Percentiles rank a stretch among this genome's conserved stretches.
phyloP scores from a whole-genome alignment of 2,329 filamentous ascomycete genomes.

The Nothophoma quercina region DNA sequence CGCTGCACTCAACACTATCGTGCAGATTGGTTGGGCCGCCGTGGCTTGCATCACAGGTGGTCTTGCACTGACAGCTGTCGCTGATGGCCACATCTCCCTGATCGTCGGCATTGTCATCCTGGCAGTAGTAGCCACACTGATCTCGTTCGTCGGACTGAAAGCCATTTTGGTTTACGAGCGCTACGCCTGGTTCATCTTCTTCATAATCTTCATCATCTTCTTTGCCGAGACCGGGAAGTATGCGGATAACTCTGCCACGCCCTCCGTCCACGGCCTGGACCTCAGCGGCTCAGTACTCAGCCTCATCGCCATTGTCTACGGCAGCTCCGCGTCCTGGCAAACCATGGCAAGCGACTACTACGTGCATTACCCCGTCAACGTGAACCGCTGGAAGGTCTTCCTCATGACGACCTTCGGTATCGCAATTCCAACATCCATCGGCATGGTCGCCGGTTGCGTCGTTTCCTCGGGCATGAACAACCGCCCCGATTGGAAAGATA shows the following conservation, averaged over 20 bases:
- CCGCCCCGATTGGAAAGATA: slow-evolving; percentile 48
- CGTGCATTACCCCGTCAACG: slow-evolving; percentile 52
- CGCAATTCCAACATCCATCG: slow-evolving; percentile 52
- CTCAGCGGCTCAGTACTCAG: slow-evolving; percentile 42
- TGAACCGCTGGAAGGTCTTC: slow-evolving; percentile 51
- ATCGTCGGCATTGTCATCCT: slow-evolving; percentile 56
- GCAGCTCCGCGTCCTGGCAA: slow-evolving; percentile 52
- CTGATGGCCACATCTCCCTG: slow-evolving; percentile 53
- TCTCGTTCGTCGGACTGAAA: slow-evolving; percentile 53
- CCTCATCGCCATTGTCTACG: slow-evolving; percentile 44
- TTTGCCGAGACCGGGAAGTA: slow-evolving; percentile 57
- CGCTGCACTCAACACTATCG: slow-evolving; percentile 56
- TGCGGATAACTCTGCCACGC: slow-evolving; percentile 50
- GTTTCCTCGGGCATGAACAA: slow-evolving; percentile 48
- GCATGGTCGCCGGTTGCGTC: slow-evolving; percentile 55
- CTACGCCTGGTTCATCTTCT: slow-evolving; percentile 58
- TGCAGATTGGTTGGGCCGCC: slow-evolving; percentile 54
- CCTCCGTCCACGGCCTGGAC: slow-evolving; percentile 41
- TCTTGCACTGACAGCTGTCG: slow-evolving; percentile 52
- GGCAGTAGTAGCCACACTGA: slow-evolving; percentile 46
- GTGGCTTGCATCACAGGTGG: slow-evolving; percentile 55
- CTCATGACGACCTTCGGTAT: slow-evolving; percentile 53
- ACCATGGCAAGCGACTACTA: slow-evolving; percentile 56
- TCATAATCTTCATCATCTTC: slow-evolving; percentile 58
- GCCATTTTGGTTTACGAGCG: slow-evolving; percentile 58